Percentiles rank a stretch among this genome's conserved stretches.
These are phyloP conservation scores for Avena insularis DNA, from an alignment of 176 grass and related monocot species.

Conservation along the genomic window DNA sequence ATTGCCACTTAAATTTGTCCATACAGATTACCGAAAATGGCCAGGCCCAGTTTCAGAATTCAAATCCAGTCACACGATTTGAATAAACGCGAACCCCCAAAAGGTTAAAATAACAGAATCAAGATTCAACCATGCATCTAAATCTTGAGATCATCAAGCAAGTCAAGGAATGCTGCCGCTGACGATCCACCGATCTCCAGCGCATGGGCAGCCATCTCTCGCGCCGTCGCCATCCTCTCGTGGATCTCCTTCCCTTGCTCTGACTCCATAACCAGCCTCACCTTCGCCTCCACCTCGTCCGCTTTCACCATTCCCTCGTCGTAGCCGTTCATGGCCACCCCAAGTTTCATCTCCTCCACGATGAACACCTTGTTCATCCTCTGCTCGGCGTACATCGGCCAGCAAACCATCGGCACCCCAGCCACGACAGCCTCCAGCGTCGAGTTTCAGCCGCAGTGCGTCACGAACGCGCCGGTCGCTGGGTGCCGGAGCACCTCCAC, in stretches of 20 bases:
- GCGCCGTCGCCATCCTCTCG: slow-evolving; percentile 16
- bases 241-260: slow-evolving; percentile 38
- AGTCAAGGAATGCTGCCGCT: slow-evolving; percentile 1
- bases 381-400: slow-evolving; percentile 62
- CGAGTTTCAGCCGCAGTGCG: slow-evolving; percentile 68
- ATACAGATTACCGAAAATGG: background rate
- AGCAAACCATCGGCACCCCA: slow-evolving; percentile 54
- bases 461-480: slow-evolving; percentile 52
- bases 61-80: background rate
- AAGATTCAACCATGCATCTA: background rate
- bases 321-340: slow-evolving; percentile 43
- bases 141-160: background rate
- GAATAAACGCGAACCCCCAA: background rate
- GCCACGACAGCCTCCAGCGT: slow-evolving; percentile 36
- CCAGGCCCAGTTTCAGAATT: background rate
- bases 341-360: slow-evolving; percentile 39
- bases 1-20: background rate
- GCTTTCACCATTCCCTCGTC: slow-evolving; percentile 39
- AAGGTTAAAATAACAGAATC: background rate
- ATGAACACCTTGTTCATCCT: slow-evolving; percentile 52
- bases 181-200: slow-evolving; percentile 39
- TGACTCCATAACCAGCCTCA: slow-evolving; percentile 49
- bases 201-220: slow-evolving; percentile 14
- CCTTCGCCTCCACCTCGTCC: slow-evolving; percentile 34
- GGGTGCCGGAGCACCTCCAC: slow-evolving; percentile 55